Evolutionary conservation across 208 protist species (phyloP).

Genomic region (Porcisia hertigi): DNA sequence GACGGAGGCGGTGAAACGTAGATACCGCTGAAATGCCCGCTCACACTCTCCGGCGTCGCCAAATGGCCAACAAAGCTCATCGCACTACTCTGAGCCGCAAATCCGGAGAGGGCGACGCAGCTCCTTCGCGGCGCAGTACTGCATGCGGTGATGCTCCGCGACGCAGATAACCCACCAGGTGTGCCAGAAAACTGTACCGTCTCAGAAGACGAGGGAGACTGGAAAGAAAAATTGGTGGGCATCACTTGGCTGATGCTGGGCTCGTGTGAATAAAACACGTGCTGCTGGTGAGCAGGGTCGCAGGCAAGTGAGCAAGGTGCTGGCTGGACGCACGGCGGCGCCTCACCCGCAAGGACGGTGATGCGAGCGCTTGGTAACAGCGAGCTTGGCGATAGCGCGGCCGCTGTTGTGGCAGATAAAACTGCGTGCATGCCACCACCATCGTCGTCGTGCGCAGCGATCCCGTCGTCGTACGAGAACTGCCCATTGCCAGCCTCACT

Average conservation of each 20-base stretch:
- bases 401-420: no score
- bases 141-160: conserved; percentile 5
- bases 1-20: neutral
- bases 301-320: neutral
- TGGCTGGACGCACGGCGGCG: neutral
- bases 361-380: neutral
- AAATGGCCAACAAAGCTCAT: neutral
- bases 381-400: neutral
- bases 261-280: neutral
- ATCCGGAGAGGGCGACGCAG: neutral
- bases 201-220: neutral
- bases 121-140: conserved; percentile 3
- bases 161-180: conserved; percentile 24
- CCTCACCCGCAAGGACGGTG: neutral
- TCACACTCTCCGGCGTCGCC: neutral
- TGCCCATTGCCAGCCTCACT: neutral
- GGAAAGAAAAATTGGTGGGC: neutral
- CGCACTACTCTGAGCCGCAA: neutral
- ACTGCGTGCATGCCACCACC: neutral
- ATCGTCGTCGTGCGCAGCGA: neutral
- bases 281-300: neutral
- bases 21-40: neutral
- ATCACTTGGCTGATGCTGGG: neutral
- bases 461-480: neutral
- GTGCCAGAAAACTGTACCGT: conserved; percentile 23